Percentiles rank a stretch among this genome's conserved stretches.
These are phyloP conservation scores for Oryza australiensis DNA, from an alignment of 176 grass and related monocot species.

Conservation along the genomic window DNA sequence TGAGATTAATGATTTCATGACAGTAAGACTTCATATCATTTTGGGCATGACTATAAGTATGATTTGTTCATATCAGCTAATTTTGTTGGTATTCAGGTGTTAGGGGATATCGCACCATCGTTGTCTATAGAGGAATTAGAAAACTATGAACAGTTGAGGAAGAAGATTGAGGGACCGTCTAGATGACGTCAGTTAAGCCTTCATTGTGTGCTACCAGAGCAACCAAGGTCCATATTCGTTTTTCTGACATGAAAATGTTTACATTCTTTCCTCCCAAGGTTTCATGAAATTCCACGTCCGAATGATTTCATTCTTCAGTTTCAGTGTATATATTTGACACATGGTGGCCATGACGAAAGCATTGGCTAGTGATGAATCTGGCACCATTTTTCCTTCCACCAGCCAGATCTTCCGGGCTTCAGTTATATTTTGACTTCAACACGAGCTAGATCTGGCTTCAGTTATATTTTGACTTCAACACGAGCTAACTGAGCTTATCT, in stretches of 20 bases:
- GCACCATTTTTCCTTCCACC: not conserved
- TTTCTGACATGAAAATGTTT: not conserved
- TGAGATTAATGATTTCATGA: slow-evolving; percentile 77
- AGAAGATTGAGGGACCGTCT: slow-evolving; percentile 73
- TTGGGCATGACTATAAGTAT: not conserved
- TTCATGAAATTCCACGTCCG: not conserved
- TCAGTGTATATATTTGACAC: not conserved
- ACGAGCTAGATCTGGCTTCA: not conserved
- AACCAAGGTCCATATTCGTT: not conserved
- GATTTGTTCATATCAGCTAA: slow-evolving; percentile 1
- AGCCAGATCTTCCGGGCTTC: not conserved
- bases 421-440: not conserved
- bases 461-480: not conserved
- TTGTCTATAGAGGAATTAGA: slow-evolving; percentile 59
- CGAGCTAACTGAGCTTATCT: not conserved
- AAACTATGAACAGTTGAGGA: slow-evolving; percentile 65
- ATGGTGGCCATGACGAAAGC: not conserved
- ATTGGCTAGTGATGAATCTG: not conserved
- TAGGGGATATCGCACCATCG: slow-evolving; percentile 72
- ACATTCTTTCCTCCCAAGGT: not conserved
- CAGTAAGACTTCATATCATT: slow-evolving; percentile 43
- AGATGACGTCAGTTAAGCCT: slow-evolving; percentile 36
- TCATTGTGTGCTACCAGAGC: not conserved
- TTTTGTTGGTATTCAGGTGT: slow-evolving; percentile 44
- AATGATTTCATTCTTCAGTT: not conserved